Conservation (phyloP, 225 moss, liverwort and hornwort species). For the Pseudisothecium myosuroides region DNA sequence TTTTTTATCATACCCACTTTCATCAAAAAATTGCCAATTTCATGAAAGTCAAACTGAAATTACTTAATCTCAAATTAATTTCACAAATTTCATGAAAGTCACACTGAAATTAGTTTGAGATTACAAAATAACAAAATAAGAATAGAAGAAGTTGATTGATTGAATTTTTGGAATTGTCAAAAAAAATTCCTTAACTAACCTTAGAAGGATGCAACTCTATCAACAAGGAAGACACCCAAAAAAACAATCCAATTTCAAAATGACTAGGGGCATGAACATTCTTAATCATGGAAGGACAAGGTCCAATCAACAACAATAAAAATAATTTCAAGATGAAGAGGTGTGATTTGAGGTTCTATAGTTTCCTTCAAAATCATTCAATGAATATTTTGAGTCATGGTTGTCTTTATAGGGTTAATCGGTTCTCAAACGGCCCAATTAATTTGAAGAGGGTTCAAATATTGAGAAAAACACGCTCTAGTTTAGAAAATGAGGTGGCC, state of each 20-base stretch:
- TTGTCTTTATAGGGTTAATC: neutral
- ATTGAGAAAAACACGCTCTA: neutral
- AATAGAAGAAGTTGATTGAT: neutral
- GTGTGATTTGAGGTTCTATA: rapidly evolving
- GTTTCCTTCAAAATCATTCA: neutral
- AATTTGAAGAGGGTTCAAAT: neutral
- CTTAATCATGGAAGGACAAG: neutral
- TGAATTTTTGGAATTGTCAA: neutral
- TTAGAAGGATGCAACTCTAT: neutral
- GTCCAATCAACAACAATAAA: neutral
- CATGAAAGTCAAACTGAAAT: too few relatives aligned
- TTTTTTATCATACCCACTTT: too few relatives aligned
- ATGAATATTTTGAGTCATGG: neutral
- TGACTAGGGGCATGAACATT: neutral
- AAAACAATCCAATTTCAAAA: neutral
- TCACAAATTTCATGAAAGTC: too few relatives aligned
- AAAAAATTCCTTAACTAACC: rapidly evolving
- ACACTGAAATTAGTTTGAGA: neutral
- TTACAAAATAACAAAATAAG: neutral
- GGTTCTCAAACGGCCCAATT: neutral
- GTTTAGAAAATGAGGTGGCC: neutral
- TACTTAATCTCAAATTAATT: too few relatives aligned
- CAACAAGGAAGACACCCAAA: neutral
- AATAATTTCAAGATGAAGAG: neutral
- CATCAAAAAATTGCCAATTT: too few relatives aligned